Percentiles rank a stretch among this genome's conserved stretches.
These are phyloP conservation scores for Trypethelium eluteriae DNA, from an alignment of 495 filamentous ascomycete species.

Conservation along the genomic window DNA sequence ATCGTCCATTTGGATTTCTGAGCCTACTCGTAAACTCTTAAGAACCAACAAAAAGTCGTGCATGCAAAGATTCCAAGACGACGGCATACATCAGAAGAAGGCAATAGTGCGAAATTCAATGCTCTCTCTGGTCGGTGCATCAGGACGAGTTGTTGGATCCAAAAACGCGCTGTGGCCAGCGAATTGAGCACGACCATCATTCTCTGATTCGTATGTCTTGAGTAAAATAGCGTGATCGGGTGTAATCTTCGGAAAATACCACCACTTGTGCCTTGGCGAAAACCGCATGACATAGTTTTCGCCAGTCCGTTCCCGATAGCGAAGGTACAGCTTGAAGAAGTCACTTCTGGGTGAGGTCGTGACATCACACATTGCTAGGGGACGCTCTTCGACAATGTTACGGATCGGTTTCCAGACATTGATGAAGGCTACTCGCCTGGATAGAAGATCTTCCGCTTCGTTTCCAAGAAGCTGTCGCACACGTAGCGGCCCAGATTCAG, in stretches of 20 bases:
- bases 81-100: slow-evolving; percentile 19
- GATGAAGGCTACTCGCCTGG: slow-evolving; percentile 31
- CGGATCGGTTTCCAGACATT: slow-evolving; percentile 35
- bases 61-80: background rate
- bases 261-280: slow-evolving; percentile 28
- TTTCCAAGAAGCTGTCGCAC: slow-evolving; percentile 30
- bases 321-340: slow-evolving; percentile 35
- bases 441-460: slow-evolving; percentile 29
- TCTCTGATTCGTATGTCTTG: slow-evolving; percentile 32
- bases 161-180: slow-evolving; percentile 24
- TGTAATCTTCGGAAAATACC: slow-evolving; percentile 32
- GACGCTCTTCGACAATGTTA: slow-evolving; percentile 28
- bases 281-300: slow-evolving; percentile 36
- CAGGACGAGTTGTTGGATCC: slow-evolving; percentile 19
- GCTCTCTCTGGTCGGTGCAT: slow-evolving; percentile 24
- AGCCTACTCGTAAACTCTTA: no score
- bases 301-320: slow-evolving; percentile 32
- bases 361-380: slow-evolving; percentile 34
- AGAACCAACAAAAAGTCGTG: background rate
- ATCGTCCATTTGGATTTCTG: no score
- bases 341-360: slow-evolving; percentile 24
- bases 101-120: slow-evolving; percentile 26
- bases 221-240: slow-evolving; percentile 28
- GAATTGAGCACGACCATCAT: slow-evolving; percentile 22
- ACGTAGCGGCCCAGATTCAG: slow-evolving; percentile 29